These are phyloP conservation scores for Volvariella surrecta DNA, from an alignment of 1,284 basidiomycete species.

Conservation along the genomic window DNA sequence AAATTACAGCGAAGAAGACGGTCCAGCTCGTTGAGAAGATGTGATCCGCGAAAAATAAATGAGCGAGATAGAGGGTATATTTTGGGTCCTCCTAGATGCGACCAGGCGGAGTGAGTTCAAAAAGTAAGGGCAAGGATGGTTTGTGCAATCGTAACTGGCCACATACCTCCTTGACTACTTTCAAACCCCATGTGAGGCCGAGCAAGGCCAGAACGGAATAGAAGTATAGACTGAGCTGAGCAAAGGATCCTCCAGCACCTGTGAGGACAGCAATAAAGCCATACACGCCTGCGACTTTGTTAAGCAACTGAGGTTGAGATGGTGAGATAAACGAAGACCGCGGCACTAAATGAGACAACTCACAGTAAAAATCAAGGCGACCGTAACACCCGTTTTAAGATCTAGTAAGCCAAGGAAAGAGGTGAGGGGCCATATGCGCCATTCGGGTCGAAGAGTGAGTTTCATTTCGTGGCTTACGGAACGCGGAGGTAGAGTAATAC, in stretches of 20 bases:
- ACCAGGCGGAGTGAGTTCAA: slow-evolving; percentile 7
- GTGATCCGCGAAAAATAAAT: slow-evolving; percentile 90
- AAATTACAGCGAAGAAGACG: slow-evolving; percentile 79
- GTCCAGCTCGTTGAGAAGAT: slow-evolving; percentile 91
- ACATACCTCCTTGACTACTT: slow-evolving; percentile 72
- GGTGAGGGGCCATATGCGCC: slow-evolving; percentile 69
- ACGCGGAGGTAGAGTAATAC: slow-evolving; percentile 7
- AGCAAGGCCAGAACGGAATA: slow-evolving; percentile 85
- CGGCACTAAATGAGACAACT: slow-evolving; percentile 19
- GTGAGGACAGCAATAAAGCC: slow-evolving; percentile 88
- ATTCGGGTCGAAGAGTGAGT: slow-evolving; percentile 71
- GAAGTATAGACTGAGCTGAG: slow-evolving; percentile 87
- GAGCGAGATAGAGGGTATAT: slow-evolving; percentile 83
- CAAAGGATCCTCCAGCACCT: slow-evolving; percentile 79
- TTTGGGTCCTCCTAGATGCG: slow-evolving; percentile 72
- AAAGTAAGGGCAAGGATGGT: slow-evolving; percentile 2
- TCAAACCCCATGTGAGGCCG: slow-evolving; percentile 83
- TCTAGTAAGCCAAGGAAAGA: slow-evolving; percentile 82
- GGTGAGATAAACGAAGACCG: not conserved
- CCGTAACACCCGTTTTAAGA: slow-evolving; percentile 82
- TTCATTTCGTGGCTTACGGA: slow-evolving; percentile 41
- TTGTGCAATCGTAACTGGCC: not conserved
- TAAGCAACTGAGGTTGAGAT: slow-evolving; percentile 61
- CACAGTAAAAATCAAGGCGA: slow-evolving; percentile 83
- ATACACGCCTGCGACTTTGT: slow-evolving; percentile 98